Evolutionary conservation across 2,329 filamentous ascomycete species (phyloP), one percentile per base, ranked within the genome.

Genomic region (Magnaporthales sp.): DNA sequence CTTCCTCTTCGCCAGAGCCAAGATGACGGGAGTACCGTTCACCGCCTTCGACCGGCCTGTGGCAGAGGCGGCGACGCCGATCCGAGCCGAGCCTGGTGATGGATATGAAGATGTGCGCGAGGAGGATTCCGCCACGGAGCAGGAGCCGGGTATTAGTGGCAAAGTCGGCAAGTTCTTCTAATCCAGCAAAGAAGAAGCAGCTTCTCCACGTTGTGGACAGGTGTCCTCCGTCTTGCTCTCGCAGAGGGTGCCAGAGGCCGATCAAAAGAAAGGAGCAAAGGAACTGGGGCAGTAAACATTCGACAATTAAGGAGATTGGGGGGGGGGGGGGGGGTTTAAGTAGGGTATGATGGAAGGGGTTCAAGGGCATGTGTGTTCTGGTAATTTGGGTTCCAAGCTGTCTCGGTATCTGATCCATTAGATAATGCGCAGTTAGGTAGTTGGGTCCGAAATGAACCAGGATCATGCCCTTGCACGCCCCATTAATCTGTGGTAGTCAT

Each of bases 11-110:
- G 67, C 82, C 29, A 71, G 79, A 69, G 85, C 90, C 11, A 89
- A 83, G 77, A 70, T 77, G 22, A 81, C 78, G n/a, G 88, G 89
- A 2, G 78, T 78, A 58, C 81, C 83, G 6, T 94, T 93, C 73
- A 83, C 87, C 73, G 89, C 86, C 4, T 78, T 92, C 3, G 90
- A 93, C 73, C 63, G 63, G 3, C 63, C 63, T n/a, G 19, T 58
- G 27, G 61, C 15, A 15, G 61, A 1, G 46, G 46, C 13, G 46
- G 26, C 13, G 13, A 19, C 4, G 15, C 26, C 62, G 81, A 80
- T 7, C 88, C 83, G 3, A 68, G 64, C n/a, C 72, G 19, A 69
- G 73, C 51, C 19, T 26, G n/a, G 22, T 2, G 24, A 4, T 29
- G 73, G 73, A 10, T 73, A 72, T 6, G 69, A 68, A 11, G 72